Evolutionary conservation across 2,329 filamentous ascomycete genomes (phyloP), one percentile per base, ranked within the genome.

Genomic region (Fusarium palustre): DNA sequence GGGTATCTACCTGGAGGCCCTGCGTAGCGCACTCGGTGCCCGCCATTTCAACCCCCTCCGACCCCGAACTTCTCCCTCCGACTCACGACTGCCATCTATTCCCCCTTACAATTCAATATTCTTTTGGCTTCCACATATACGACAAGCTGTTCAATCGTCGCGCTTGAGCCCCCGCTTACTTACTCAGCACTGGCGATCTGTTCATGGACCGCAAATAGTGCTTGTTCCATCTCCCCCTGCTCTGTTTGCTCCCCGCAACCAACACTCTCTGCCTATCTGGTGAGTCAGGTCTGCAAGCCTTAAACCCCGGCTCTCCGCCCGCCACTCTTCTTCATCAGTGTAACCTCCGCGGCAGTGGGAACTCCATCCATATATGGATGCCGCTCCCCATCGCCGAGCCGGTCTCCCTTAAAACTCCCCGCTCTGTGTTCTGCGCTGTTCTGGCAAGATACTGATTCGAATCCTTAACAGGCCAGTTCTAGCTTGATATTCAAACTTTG

Each of bases 41-140:
- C 69, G 55, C 72, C 72, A 74, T 75, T 75, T 74, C 72, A 71
- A 71, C 69, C 72, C 68, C 64, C 67, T 71, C 67, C 68, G 50
- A 64, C 61, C 68, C 59, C 69, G 45, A 69, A 64, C 66, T 54
- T 64, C 68, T 73, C 66, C 63, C 68, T 72, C 60, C 57, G 66
- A 70, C 72, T 71, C 66, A 71, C 58, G 63, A 73, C 70, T 66
- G 62, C 52, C 61, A 66, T 56, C 55, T 63, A 63, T 55, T 57
- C 69, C 66, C 66, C 58, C 49, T 69, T 69, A 71, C 72, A 69
- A 64, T 64, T 65, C 43, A 69, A 67, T 61, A 63, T 43, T 67
- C 61, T 71, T 64, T 64, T 71, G 69, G 60, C 61, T 68, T 66
- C 61, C 58, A 65, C 49, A 54, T 58, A 59, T 65, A 55, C 49